Evolutionary conservation across 768 basidiomycete genomes (phyloP), one percentile per base, ranked within the genome.

Genomic region (Omphalotus guepiniiformis): DNA sequence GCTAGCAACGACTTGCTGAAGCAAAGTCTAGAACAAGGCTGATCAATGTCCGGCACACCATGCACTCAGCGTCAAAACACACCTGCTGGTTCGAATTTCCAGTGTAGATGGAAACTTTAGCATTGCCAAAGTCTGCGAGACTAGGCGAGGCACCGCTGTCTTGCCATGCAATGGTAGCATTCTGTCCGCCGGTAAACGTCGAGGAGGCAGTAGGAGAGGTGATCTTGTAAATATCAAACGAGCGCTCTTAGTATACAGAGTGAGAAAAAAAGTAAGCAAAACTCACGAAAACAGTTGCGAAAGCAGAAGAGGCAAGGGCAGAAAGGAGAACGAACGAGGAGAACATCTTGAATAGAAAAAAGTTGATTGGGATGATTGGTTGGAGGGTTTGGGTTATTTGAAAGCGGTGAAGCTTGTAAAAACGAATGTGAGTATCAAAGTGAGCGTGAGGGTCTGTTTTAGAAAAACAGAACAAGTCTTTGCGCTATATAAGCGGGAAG

Each of bases 1-100:
- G 50, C 56, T 72, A 5, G 55, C 38, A 15, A 65, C 59, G 44
- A 90, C 70, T 4, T 53, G 44, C 63, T 86, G 85, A 27, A 90
- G 66, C 5, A 55, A 55, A 3, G 83, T 84, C 87, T 78, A 26
- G 1, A 21, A n/a, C 40, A 32, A 39, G 72, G 44, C 47, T 16
- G 26, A 16, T 39, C 38, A 25, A 49, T 23, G 27, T n/a, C 19
- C 39, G 1, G 35, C 16, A 7, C 48, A n/a, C 1, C 7, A n/a
- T 39, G 15, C 6, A 8, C 18, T 11, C 11, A 43, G 13, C n/a
- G 12, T 22, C 27, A 16, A 32, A 29, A 51, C 65, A 15, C 37
- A 85, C 86, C 78, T 89, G 87, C 54, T 79, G 68, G 9, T 58
- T 62, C 25, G 72, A 64, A 58, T 78, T 86, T 35, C 88, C 88